Percentiles rank a stretch among this genome's conserved stretches.
Conservation (phyloP, 1,284 basidiomycete species). For the Filobasidium uniguttulatum region DNA sequence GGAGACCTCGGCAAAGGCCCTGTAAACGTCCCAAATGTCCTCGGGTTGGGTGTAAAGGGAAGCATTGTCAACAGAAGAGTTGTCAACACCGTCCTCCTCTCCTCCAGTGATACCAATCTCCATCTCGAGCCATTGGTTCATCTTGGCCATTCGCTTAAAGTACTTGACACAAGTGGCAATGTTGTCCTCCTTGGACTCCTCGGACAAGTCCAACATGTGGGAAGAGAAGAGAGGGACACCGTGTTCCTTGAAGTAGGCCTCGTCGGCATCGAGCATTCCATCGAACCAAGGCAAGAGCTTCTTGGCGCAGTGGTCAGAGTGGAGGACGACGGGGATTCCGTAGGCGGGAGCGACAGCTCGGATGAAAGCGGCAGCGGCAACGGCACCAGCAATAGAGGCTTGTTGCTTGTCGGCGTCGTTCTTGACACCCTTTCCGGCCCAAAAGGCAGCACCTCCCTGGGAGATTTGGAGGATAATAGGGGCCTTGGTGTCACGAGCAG, state of each 20-base stretch:
- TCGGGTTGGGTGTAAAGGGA: conserved; percentile 95
- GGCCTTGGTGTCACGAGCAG: conserved; percentile 81
- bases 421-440: conserved; percentile 88
- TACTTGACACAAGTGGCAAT: conserved; percentile 88
- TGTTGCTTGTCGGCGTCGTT: conserved; percentile 75
- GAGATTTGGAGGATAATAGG: conserved; percentile 98
- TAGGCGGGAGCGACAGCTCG: conserved; percentile 76
- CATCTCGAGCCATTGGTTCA: conserved; percentile 99
- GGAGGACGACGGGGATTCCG: conserved; percentile 90
- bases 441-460: conserved; percentile 92
- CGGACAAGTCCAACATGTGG: conserved; percentile 99
- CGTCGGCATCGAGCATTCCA: conserved; percentile 92
- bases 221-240: conserved; percentile 91
- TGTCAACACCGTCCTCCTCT: conserved; percentile 98
- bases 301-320: conserved; percentile 98
- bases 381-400: conserved; percentile 85
- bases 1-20: conserved; percentile 66
- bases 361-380: conserved; percentile 86
- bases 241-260: conserved; percentile 82
- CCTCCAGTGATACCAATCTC: conserved; percentile 99
- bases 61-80: conserved; percentile 85
- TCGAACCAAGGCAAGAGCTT: conserved; percentile 99
- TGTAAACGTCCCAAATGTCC: conserved; percentile 86
- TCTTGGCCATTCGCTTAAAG: conserved; percentile 85
- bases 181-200: conserved; percentile 95